These are phyloP conservation scores for Suillus ampliporus DNA, from an alignment of 768 basidiomycete genomes.

Conservation along the genomic window DNA sequence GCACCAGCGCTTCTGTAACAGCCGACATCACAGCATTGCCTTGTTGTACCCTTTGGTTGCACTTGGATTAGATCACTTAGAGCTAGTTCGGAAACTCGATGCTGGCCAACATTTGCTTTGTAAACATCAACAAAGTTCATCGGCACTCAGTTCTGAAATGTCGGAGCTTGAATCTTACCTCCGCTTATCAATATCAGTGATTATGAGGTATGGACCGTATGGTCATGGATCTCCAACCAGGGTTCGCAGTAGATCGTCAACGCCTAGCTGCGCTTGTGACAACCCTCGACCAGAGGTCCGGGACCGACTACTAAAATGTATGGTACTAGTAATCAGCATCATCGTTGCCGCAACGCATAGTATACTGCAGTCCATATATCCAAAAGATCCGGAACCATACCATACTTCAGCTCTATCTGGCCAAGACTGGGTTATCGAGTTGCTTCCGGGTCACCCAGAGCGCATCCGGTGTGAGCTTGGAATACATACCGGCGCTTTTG, in stretches of 20 bases:
- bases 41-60: too few species aligned
- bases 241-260: neutral
- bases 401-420: constrained; percentile 31
- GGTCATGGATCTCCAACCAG: neutral
- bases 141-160: too few species aligned
- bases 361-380: neutral
- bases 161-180: too few species aligned
- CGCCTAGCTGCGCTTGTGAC: neutral
- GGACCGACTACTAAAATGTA: neutral
- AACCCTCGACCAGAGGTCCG: neutral
- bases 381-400: constrained; percentile 14
- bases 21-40: too few species aligned
- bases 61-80: too few species aligned
- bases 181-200: too few species aligned
- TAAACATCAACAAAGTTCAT: too few species aligned
- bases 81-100: too few species aligned
- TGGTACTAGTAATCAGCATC: neutral
- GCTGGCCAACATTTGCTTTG: too few species aligned
- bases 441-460: neutral
- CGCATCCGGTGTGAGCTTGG: constrained; percentile 25
- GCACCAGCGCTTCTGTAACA: too few species aligned
- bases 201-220: too few species aligned
- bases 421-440: constrained; percentile 21
- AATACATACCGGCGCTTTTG: constrained; percentile 5
- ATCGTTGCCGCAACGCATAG: neutral